phyloP scores from a whole-genome alignment of 305 asterid genomes.

The Lippia alba region DNA sequence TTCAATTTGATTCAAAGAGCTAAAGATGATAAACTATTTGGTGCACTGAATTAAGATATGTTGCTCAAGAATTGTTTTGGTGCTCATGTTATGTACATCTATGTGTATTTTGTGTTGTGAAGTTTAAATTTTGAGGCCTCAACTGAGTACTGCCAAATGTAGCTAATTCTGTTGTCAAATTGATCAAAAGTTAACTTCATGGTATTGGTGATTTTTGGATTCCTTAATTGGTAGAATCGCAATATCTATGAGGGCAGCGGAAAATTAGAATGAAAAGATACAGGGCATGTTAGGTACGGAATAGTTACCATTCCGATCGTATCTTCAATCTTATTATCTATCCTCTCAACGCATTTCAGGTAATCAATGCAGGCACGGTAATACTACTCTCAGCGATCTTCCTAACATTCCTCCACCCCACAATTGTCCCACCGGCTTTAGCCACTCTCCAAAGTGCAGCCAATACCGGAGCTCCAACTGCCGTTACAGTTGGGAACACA shows the following conservation, averaged over 20 bases:
- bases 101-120: neutral
- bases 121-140: slow-evolving; percentile 3
- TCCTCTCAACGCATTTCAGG: slow-evolving; percentile 49
- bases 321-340: slow-evolving; percentile 3
- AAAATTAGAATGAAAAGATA: neutral
- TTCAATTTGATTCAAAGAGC: neutral
- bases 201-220: neutral
- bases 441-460: slow-evolving; percentile 68
- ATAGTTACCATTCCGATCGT: slow-evolving; percentile 4
- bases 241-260: slow-evolving; percentile 1
- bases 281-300: neutral
- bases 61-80: neutral
- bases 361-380: slow-evolving; percentile 52
- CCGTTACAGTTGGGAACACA: slow-evolving; percentile 54
- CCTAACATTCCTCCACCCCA: slow-evolving; percentile 58
- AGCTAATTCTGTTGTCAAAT: slow-evolving; percentile 5
- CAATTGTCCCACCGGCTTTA: slow-evolving; percentile 68
- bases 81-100: too few species aligned
- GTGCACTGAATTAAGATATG: slow-evolving; percentile 15
- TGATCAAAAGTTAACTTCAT: neutral
- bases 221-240: neutral
- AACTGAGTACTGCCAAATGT: neutral
- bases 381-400: slow-evolving; percentile 61
- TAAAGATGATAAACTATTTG: neutral
- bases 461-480: slow-evolving; percentile 57